These are phyloP conservation scores for Harrya chromipes DNA, from an alignment of 768 basidiomycete genomes.

Conservation along the genomic window DNA sequence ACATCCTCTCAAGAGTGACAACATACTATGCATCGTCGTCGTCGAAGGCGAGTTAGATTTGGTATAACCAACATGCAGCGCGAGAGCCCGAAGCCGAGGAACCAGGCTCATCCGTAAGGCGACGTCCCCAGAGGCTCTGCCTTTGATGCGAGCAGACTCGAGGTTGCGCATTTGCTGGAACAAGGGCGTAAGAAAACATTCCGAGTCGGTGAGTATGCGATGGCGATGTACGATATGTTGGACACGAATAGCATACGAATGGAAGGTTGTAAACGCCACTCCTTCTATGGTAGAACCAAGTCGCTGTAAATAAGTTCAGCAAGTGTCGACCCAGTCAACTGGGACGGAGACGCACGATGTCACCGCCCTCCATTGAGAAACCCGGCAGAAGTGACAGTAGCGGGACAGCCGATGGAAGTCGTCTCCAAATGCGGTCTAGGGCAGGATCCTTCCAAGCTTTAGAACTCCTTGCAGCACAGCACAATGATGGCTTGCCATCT, in stretches of 20 bases:
- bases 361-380: slow-evolving; percentile 7
- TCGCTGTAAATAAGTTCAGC: slow-evolving; percentile 8
- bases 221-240: slow-evolving; percentile 23
- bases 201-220: slow-evolving; percentile 7
- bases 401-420: slow-evolving; percentile 39
- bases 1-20: slow-evolving; percentile 26
- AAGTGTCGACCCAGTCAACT: neutral
- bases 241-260: slow-evolving; percentile 25
- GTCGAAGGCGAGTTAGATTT: slow-evolving; percentile 26
- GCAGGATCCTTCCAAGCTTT: slow-evolving; percentile 48
- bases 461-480: slow-evolving; percentile 40
- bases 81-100: slow-evolving; percentile 32
- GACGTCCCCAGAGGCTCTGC: slow-evolving; percentile 11
- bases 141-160: slow-evolving; percentile 20
- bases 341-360: slow-evolving; percentile 11
- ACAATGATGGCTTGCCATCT: slow-evolving; percentile 30
- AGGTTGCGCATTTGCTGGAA: slow-evolving; percentile 11
- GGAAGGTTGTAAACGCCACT: slow-evolving; percentile 6
- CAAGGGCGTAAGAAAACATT: slow-evolving; percentile 1
- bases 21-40: slow-evolving; percentile 10
- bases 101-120: slow-evolving; percentile 31
- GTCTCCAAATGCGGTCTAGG: slow-evolving; percentile 44
- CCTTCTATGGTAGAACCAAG: slow-evolving; percentile 5
- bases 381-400: slow-evolving; percentile 36
- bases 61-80: slow-evolving; percentile 31